phyloP scores from a whole-genome alignment of 192 early-diverging fungal genomes.

The Backusella circina region DNA sequence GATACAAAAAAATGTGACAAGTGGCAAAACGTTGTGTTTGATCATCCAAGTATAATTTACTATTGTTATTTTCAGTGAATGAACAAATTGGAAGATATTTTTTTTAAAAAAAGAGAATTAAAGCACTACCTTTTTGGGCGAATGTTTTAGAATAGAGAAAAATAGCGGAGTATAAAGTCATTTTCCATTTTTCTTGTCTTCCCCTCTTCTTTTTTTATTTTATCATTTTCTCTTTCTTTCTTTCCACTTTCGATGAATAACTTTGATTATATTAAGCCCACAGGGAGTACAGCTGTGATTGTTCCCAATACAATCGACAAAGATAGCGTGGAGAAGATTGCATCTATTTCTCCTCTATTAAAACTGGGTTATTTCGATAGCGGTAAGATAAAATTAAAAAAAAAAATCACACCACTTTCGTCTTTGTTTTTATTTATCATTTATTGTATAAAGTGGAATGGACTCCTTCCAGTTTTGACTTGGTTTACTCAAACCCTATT shows the following conservation, averaged over 20 bases:
- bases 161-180: background rate
- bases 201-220: background rate
- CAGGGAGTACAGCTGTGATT: background rate
- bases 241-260: background rate
- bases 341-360: background rate
- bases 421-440: background rate
- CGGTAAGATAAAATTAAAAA: background rate
- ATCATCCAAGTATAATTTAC: too few relatives aligned
- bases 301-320: background rate
- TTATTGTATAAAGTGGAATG: background rate
- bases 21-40: too few relatives aligned
- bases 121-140: too few relatives aligned
- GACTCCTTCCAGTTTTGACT: conserved; percentile 48
- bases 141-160: too few relatives aligned
- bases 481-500: conserved; percentile 53
- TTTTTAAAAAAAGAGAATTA: too few relatives aligned
- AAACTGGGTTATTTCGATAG: background rate
- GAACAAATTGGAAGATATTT: too few relatives aligned
- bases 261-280: background rate
- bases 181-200: background rate
- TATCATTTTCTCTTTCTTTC: background rate
- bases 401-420: background rate
- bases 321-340: background rate
- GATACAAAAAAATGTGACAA: too few relatives aligned
- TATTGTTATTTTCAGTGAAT: too few relatives aligned